These are phyloP conservation scores for Stentor coeruleus DNA, from an alignment of 73 alveolate species.

Conservation along the genomic window DNA sequence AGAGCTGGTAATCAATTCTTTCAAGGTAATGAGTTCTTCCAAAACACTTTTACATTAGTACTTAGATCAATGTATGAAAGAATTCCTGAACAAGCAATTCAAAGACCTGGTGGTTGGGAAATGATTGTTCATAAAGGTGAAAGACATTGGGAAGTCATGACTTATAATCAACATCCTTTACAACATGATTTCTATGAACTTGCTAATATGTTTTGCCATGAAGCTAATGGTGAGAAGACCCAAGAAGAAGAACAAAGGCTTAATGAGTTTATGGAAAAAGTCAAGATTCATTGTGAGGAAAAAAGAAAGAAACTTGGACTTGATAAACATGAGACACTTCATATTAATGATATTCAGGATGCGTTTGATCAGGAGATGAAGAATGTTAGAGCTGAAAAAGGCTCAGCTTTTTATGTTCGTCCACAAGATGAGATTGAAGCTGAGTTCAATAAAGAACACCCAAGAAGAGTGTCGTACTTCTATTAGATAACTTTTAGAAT, in stretches of 20 bases:
- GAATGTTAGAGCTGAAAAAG: slow-evolving; percentile 7
- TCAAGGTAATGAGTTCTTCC: slow-evolving; percentile 10
- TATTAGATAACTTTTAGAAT: not conserved
- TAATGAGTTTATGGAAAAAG: not conserved
- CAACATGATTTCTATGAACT: slow-evolving; percentile 27
- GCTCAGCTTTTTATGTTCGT: not conserved
- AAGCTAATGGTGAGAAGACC: slow-evolving; percentile 19
- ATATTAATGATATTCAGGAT: not conserved
- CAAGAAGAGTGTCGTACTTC: slow-evolving; percentile 25
- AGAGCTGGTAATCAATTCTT: slow-evolving; percentile 25
- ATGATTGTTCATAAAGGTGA: slow-evolving; percentile 29
- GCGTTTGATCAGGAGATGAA: slow-evolving; percentile 14
- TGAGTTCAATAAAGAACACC: not conserved
- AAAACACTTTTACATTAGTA: not conserved
- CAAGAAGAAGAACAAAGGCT: not conserved
- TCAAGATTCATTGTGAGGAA: not conserved
- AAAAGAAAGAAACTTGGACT: slow-evolving; percentile 29
- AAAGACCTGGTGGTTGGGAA: slow-evolving; percentile 24
- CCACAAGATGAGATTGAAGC: slow-evolving; percentile 9
- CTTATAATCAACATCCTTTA: slow-evolving; percentile 28
- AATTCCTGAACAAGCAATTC: slow-evolving; percentile 17
- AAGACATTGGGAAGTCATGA: slow-evolving; percentile 27
- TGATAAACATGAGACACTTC: not conserved
- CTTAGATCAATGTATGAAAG: not conserved
- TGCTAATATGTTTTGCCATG: slow-evolving; percentile 7